Conservation (phyloP, 306 rosid species). For the Albizia julibrissin region DNA sequence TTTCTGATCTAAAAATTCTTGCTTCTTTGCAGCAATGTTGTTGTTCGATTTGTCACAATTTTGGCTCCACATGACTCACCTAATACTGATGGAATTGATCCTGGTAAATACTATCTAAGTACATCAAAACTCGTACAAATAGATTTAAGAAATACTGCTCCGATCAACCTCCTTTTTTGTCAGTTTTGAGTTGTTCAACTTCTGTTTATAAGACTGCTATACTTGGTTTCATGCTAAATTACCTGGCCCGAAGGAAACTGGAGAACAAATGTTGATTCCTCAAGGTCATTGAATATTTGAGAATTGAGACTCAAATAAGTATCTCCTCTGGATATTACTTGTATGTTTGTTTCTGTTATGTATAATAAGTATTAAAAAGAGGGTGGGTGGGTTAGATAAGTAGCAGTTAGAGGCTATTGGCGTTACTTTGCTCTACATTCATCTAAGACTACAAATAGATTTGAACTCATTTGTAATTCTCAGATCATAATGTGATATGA, state of each 20-base stretch:
- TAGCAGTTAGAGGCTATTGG: no score
- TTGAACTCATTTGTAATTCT: no score
- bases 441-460: no score
- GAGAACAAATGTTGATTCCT: not conserved
- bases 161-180: not conserved
- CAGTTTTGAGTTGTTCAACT: not conserved
- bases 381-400: no score
- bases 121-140: slow-evolving; percentile 10
- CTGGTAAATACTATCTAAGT: slow-evolving; percentile 52
- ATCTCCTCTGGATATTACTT: not conserved
- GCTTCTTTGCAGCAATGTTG: slow-evolving; percentile 76
- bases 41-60: slow-evolving; percentile 77
- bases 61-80: slow-evolving; percentile 96
- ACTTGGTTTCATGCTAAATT: not conserved
- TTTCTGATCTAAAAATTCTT: slow-evolving; percentile 24
- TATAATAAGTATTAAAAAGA: no score
- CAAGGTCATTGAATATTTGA: not conserved
- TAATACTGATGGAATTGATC: slow-evolving; percentile 96
- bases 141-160: not conserved
- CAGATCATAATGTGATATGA: no score
- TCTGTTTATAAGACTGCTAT: not conserved
- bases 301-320: not conserved
- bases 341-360: no score
- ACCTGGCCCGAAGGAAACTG: not conserved
- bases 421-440: no score